Conservation (phyloP, 2,329 filamentous ascomycete genomes). For the Claviceps digitariae region DNA sequence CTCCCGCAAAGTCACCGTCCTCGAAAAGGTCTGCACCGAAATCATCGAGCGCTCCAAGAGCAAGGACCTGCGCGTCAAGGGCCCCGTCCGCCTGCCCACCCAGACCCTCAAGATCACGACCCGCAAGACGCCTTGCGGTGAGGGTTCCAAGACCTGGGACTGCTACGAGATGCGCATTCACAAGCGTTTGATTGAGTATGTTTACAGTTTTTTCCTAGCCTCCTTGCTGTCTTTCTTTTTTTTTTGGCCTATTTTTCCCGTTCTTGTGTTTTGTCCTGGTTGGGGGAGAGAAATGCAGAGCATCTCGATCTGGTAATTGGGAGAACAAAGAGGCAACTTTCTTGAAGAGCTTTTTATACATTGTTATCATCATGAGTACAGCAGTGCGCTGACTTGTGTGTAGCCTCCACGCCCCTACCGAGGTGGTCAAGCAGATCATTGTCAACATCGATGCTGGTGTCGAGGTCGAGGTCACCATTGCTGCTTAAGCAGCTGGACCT, state of each 20-base stretch:
- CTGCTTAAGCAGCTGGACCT: conserved; percentile 43
- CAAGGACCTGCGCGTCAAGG: conserved; percentile 98
- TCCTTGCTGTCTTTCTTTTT: neutral
- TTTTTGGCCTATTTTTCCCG: neutral
- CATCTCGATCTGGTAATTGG: too few species aligned
- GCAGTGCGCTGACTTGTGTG: neutral
- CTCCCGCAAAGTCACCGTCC: conserved; percentile 82
- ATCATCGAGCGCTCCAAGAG: conserved; percentile 96
- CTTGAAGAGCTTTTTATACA: too few species aligned
- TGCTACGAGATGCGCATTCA: conserved; percentile 98
- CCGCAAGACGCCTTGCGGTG: conserved; percentile 98
- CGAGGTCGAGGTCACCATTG: conserved; percentile 87
- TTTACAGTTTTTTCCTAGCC: too few species aligned
- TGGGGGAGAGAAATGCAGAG: too few species aligned
- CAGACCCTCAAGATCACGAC: conserved; percentile 95
- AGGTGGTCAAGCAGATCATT: conserved; percentile 94
- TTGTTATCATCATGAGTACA: too few species aligned
- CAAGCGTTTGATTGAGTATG: conserved; percentile 91
- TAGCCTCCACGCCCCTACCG: conserved; percentile 87
- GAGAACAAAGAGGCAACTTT: too few species aligned
- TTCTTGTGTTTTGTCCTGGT: neutral
- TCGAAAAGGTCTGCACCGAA: conserved; percentile 97
- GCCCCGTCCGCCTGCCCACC: conserved; percentile 92
- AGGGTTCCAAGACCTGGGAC: conserved; percentile 99
- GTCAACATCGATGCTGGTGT: conserved; percentile 92